Evolutionary conservation across 352 stramenopile species (phyloP).

Genomic region (Phytophthora crassamura): DNA sequence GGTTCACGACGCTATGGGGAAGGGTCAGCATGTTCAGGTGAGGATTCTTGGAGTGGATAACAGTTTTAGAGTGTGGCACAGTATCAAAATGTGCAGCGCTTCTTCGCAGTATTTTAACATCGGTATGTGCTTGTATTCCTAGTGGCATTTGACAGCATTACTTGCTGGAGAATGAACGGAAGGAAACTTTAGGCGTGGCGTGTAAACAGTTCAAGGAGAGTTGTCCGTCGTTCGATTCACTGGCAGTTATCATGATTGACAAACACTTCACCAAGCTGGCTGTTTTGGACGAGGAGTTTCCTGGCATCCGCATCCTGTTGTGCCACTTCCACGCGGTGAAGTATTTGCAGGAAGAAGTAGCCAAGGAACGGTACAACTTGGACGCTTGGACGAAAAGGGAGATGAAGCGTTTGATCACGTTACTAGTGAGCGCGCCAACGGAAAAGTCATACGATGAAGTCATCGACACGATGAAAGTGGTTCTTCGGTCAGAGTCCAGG

Average conservation of each 20-base stretch:
- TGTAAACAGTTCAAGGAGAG: constrained; percentile 10
- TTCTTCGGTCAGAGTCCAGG: background rate
- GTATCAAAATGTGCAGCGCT: background rate
- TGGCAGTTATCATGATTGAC: constrained; percentile 15
- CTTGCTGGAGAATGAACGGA: constrained; percentile 11
- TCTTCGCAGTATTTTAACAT: no score
- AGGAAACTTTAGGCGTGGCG: constrained; percentile 5
- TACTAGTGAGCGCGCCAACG: constrained; percentile 1
- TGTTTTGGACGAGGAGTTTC: constrained; percentile 3
- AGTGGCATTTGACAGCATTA: constrained; percentile 9
- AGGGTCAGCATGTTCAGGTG: constrained; percentile 26
- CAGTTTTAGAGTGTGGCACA: background rate
- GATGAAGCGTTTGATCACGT: constrained; percentile 7
- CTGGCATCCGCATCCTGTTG: background rate
- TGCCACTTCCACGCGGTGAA: constrained; percentile 24
- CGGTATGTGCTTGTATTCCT: no score
- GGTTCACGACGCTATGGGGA: constrained; percentile 12
- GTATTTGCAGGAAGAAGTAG: constrained; percentile 11
- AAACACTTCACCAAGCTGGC: constrained; percentile 27
- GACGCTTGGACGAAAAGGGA: constrained; percentile 4
- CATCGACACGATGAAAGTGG: constrained; percentile 11
- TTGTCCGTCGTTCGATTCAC: background rate
- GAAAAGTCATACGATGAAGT: constrained; percentile 7
- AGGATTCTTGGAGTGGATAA: background rate
- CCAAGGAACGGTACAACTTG: constrained; percentile 1